Evolutionary conservation across 2,329 filamentous ascomycete species (phyloP), one percentile per base, ranked within the genome.

Genomic region (Trichoderma guizhouense): DNA sequence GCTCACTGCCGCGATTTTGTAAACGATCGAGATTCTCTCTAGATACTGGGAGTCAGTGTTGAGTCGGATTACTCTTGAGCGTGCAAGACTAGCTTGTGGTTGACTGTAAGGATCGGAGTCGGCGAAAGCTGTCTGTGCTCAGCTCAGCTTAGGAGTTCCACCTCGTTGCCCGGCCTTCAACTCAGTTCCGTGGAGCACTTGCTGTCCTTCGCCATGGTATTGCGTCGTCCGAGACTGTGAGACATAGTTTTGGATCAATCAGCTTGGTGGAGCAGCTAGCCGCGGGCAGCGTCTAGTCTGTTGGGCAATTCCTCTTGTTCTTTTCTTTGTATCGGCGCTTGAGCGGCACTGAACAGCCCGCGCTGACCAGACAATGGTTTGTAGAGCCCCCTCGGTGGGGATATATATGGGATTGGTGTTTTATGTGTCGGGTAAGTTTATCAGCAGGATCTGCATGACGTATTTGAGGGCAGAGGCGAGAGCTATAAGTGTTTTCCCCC

Each of bases 371-470:
- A 34, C n/a, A 28, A 43, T 58, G 43, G 26, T 34, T 30, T 60
- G 26, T 18, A 57, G 43, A 34, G 65, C 26, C 65, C 53, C 55
- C 24, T 36, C 21, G 55, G 28, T 60, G 60, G 26, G 53, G 55
- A 60, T 60, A 55, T 68, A 24, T 11, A 30, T 21, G 21, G 47
- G 21, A 53, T 24, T 24, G 47, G 7, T 32, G 53, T 39, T 60
- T 68, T 60, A 60, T 68, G 55, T 68, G 53, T 68, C 39, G 36
- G 53, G 28, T 24, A 68, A 60, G 65, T 47, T 67, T 18, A 58
- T 67, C 34, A 58, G 53, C 21, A 30, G 32, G 24, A 36, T 57
- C 21, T 21, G n/a, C 7, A 60, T 68, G 65, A 47, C 65, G 34
- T 60, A 43, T 28, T 28, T 15, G 34, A 28, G 34, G 53, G 64